Percentiles rank a stretch among this genome's conserved stretches.
Evolutionary conservation across 495 filamentous ascomycete genomes (phyloP).

Genomic region (Lasiosphaeria miniovina): DNA sequence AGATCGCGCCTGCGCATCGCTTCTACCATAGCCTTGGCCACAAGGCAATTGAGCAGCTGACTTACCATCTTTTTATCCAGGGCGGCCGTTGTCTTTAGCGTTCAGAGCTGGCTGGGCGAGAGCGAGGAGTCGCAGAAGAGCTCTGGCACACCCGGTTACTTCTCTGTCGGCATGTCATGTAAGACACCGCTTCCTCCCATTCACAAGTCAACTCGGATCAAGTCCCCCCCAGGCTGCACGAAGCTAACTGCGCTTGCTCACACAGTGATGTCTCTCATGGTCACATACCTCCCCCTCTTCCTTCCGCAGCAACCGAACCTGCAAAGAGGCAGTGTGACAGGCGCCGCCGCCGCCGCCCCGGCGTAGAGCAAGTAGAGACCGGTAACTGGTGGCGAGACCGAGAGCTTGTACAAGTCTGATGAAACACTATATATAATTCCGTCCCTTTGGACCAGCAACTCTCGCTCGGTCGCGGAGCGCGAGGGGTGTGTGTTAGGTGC

Average conservation of each 20-base stretch:
- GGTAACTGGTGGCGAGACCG: neutral
- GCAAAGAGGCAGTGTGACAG: conserved; percentile 33
- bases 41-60: conserved; percentile 3
- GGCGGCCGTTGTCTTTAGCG: conserved; percentile 77
- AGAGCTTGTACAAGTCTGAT: too few relatives aligned
- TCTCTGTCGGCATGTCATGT: conserved; percentile 84
- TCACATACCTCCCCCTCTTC: conserved; percentile 84
- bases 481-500: too few relatives aligned
- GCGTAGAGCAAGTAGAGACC: conserved; percentile 2
- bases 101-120: conserved; percentile 85
- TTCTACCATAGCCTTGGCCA: neutral
- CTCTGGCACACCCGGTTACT: conserved; percentile 71
- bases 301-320: conserved; percentile 55
- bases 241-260: neutral
- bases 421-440: too few relatives aligned
- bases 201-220: neutral
- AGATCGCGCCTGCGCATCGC: neutral
- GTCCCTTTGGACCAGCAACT: too few relatives aligned
- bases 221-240: conserved; percentile 1
- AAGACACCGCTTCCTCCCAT: conserved; percentile 35
- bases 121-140: conserved; percentile 69
- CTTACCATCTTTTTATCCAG: conserved; percentile 38
- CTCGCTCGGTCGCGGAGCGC: too few relatives aligned
- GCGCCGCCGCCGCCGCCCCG: conserved; percentile 43
- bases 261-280: conserved; percentile 72